Evolutionary conservation across 768 basidiomycete genomes (phyloP).

Genomic region (Boletus edulis): DNA sequence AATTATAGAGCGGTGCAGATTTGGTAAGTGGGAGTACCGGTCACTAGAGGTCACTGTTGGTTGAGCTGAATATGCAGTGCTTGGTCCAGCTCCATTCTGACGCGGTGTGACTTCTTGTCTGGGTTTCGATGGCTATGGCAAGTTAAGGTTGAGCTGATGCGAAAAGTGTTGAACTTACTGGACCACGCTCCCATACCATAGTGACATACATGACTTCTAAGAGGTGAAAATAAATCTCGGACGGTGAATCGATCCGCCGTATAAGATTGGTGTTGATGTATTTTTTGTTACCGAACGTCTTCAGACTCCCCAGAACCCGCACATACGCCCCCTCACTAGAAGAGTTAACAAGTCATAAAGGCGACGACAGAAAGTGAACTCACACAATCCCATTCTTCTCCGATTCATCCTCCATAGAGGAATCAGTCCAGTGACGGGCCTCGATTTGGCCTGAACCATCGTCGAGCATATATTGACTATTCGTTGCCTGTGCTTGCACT

Average conservation of each 20-base stretch:
- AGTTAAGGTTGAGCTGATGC: not conserved
- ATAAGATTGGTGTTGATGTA: constrained; percentile 81
- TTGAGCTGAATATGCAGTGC: constrained; percentile 44
- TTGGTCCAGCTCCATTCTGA: constrained; percentile 12
- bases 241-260: constrained; percentile 60
- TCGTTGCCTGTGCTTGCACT: constrained; percentile 71
- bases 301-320: constrained; percentile 77
- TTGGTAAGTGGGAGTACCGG: constrained; percentile 55
- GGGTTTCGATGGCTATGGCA: constrained; percentile 32
- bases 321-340: constrained; percentile 74
- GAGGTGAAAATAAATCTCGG: constrained; percentile 82
- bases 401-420: constrained; percentile 53
- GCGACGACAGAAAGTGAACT: constrained; percentile 16
- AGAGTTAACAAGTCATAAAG: not conserved
- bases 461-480: constrained; percentile 74
- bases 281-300: constrained; percentile 76
- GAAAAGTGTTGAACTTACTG: constrained; percentile 40
- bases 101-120: constrained; percentile 22
- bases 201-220: constrained; percentile 72
- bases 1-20: constrained; percentile 62
- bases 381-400: constrained; percentile 48
- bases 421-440: constrained; percentile 81
- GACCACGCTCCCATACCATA: constrained; percentile 63
- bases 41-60: constrained; percentile 34
- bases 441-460: constrained; percentile 84